phyloP scores from a whole-genome alignment of 352 stramenopile genomes.

The Phytophthora rubi region DNA sequence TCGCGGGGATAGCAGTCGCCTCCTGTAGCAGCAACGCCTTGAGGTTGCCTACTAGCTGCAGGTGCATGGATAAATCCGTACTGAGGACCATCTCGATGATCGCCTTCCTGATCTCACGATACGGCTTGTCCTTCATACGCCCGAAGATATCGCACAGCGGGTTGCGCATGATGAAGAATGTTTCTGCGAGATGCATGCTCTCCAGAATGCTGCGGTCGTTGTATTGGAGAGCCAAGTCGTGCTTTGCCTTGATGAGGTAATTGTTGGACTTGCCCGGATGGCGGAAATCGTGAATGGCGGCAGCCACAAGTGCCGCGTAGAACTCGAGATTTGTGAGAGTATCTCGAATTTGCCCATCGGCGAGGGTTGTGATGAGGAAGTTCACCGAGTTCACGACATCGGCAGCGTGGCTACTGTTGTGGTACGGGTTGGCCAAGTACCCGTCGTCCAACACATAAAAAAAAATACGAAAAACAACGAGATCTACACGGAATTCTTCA shows the following conservation, averaged over 20 bases:
- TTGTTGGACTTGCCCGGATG: slow-evolving; percentile 89
- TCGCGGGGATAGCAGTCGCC: slow-evolving; percentile 30
- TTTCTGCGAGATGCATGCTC: slow-evolving; percentile 88
- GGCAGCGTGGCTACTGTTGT: slow-evolving; percentile 80
- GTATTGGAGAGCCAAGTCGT: slow-evolving; percentile 85
- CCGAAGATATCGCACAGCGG: slow-evolving; percentile 83
- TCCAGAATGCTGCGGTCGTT: slow-evolving; percentile 87
- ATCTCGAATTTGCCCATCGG: not conserved
- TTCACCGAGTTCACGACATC: slow-evolving; percentile 88
- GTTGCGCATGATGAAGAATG: slow-evolving; percentile 81
- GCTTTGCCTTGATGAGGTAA: slow-evolving; percentile 81
- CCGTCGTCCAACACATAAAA: slow-evolving; percentile 79
- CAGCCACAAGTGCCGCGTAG: slow-evolving; percentile 53
- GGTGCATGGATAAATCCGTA: slow-evolving; percentile 85
- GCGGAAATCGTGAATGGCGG: slow-evolving; percentile 84
- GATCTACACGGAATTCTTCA: slow-evolving; percentile 78
- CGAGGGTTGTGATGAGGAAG: slow-evolving; percentile 62
- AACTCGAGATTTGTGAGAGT: not conserved
- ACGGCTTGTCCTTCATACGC: slow-evolving; percentile 78
- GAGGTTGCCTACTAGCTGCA: slow-evolving; percentile 79
- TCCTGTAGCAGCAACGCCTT: slow-evolving; percentile 82
- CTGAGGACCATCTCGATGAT: slow-evolving; percentile 92
- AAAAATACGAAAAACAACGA: slow-evolving; percentile 79
- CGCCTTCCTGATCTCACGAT: slow-evolving; percentile 80
- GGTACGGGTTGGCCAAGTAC: slow-evolving; percentile 80